These are phyloP conservation scores for Pseudevernia furfuracea DNA, from an alignment of 495 filamentous ascomycete species.

Conservation along the genomic window DNA sequence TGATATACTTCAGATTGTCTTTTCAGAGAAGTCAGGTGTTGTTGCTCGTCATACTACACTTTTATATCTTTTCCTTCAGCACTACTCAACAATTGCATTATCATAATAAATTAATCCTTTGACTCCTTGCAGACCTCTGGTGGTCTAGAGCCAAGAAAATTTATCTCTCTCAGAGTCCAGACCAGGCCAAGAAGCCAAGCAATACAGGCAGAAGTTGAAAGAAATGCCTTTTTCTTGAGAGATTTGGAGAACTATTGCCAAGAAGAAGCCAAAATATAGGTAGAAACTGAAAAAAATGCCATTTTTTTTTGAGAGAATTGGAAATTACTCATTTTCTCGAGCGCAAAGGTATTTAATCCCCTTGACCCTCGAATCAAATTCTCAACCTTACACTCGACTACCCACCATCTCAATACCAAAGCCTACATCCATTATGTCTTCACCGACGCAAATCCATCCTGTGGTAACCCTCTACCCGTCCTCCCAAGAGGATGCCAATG, in stretches of 20 bases:
- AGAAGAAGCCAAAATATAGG: too few species aligned
- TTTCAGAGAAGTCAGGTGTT: background rate
- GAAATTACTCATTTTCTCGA: background rate
- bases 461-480: background rate
- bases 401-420: background rate
- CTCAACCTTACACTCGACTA: background rate
- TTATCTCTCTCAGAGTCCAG: background rate
- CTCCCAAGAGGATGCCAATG: background rate
- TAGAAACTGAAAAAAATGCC: too few species aligned
- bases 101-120: background rate
- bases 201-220: background rate
- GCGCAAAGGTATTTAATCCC: background rate
- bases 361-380: background rate
- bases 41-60: too few species aligned
- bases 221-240: background rate
- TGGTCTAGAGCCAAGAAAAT: background rate
- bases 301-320: too few species aligned
- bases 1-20: background rate
- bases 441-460: background rate
- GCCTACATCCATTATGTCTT: background rate
- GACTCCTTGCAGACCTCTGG: background rate
- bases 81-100: background rate
- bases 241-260: too few species aligned
- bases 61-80: background rate
- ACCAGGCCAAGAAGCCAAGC: background rate